Percentiles rank a stretch among this genome's conserved stretches.
Evolutionary conservation across 108 stramenopile species (phyloP).

Genomic region (Epithemia pelagica): DNA sequence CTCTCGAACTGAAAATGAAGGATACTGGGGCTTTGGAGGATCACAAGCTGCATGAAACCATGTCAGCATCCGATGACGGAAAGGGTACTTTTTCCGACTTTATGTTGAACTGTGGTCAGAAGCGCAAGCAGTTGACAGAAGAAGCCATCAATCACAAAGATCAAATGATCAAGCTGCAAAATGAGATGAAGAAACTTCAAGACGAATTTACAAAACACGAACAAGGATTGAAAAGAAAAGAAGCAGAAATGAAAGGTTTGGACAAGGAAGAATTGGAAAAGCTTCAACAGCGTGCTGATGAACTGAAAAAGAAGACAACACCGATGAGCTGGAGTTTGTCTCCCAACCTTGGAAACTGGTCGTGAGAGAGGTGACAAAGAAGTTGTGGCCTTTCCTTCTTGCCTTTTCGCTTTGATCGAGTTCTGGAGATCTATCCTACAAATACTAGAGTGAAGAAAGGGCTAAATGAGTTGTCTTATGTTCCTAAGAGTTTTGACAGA

Average conservation of each 20-base stretch:
- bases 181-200: neutral
- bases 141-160: neutral
- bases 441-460: no score
- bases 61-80: no score
- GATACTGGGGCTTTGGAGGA: no score
- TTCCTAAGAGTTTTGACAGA: no score
- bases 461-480: no score
- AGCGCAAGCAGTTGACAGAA: neutral
- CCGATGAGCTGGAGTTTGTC: neutral
- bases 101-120: neutral
- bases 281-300: neutral
- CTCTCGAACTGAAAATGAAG: no score
- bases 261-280: slow-evolving; percentile 6
- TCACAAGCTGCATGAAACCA: no score
- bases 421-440: no score
- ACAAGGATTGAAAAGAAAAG: neutral
- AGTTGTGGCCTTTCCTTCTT: no score
- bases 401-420: no score
- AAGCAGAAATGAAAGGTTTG: slow-evolving; percentile 1
- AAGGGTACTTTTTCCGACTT: neutral
- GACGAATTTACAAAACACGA: neutral
- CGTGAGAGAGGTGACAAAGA: no score
- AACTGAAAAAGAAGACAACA: neutral
- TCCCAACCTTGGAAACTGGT: neutral
- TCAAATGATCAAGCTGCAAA: neutral